Evolutionary conservation across 192 early-diverging fungal species (phyloP).

Genomic region (Rhizophagus prolifer): DNA sequence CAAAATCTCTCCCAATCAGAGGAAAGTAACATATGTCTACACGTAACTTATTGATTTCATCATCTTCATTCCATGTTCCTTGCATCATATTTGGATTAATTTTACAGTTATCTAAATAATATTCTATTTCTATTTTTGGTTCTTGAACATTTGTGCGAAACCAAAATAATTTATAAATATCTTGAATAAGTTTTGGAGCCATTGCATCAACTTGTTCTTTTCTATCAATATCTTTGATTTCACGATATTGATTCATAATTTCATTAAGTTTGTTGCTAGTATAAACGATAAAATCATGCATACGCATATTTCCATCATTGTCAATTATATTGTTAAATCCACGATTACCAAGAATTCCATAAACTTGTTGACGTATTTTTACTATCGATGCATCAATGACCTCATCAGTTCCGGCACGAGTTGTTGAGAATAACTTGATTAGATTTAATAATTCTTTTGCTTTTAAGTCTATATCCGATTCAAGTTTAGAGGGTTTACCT

Average conservation of each 20-base stretch:
- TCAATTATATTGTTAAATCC: not conserved
- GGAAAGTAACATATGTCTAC: conserved; percentile 1
- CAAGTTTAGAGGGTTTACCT: no score
- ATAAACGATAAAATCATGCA: no score
- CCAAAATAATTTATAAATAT: not conserved
- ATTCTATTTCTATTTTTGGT: not conserved
- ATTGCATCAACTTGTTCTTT: not conserved
- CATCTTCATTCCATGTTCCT: not conserved
- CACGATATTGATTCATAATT: not conserved
- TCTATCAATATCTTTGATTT: not conserved
- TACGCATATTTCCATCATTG: no score
- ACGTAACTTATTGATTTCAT: not conserved
- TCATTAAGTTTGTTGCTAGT: no score
- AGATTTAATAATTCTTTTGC: not conserved
- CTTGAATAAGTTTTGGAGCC: not conserved
- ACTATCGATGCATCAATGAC: not conserved
- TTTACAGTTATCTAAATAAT: not conserved
- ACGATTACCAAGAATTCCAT: conserved; percentile 10
- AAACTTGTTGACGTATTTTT: conserved; percentile 15
- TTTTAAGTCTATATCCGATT: not conserved
- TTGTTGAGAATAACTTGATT: not conserved
- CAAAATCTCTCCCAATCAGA: not conserved
- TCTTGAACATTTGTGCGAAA: conserved; percentile 3
- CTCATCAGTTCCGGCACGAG: not conserved
- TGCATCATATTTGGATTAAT: not conserved